Evolutionary conservation across 331 rosid genomes (phyloP).

Genomic region (Rhamnella rubrinervis): DNA sequence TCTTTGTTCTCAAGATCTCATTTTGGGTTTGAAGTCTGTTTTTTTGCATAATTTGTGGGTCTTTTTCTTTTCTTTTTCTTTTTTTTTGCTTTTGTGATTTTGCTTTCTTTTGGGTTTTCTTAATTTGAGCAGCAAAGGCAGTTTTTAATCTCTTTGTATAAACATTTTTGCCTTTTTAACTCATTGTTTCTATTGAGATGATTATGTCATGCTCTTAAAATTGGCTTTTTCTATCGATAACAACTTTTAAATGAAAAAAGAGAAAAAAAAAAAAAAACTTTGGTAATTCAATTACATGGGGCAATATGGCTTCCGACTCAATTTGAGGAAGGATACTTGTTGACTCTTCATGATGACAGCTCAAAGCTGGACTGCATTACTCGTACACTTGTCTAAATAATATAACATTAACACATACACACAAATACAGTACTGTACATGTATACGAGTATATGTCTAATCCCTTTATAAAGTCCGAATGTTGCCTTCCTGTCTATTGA

Average conservation of each 20-base stretch:
- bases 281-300: neutral
- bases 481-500: too few species aligned
- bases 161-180: neutral
- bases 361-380: neutral
- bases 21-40: constrained; percentile 17
- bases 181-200: neutral
- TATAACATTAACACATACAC: too few species aligned
- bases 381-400: too few species aligned
- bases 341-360: constrained; percentile 2
- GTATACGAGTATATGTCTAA: neutral
- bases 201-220: neutral
- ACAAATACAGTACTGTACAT: too few species aligned
- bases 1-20: constrained; percentile 13
- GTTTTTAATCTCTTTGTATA: neutral
- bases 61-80: constrained; percentile 5
- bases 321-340: neutral
- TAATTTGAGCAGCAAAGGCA: neutral
- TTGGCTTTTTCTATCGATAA: neutral
- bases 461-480: too few species aligned
- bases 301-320: neutral
- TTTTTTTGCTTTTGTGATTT: constrained; percentile 14
- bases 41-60: constrained; percentile 7
- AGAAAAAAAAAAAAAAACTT: neutral
- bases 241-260: neutral
- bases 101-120: neutral